Base-by-base conservation (phyloP, 345 rosid genomes). In the Cochlearia excelsa region DNA sequence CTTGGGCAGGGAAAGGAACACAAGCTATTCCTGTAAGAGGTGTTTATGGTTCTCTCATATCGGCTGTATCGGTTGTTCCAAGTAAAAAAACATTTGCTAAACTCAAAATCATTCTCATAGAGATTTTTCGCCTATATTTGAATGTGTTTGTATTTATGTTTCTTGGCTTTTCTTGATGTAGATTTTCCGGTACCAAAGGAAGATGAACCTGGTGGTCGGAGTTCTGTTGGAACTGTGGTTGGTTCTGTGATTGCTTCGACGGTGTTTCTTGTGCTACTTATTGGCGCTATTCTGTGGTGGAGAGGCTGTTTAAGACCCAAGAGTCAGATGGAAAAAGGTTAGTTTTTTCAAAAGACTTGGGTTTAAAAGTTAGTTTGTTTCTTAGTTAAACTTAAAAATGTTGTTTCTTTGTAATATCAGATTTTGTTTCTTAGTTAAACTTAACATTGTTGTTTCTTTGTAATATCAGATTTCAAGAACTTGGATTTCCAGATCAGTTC, bases 1-100 rank as follows among this genome's bases (percentile, higher is more conserved):
- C 71, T 26, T 84, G 88, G 86, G 86, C 86, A 34, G 88, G 86
- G 6, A 84, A 67, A 67, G 95, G 95, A 61, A 84, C 90, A 7
- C 56, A 53, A 39, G 59, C n/a, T 23, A 39, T 80, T 9, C 95
- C 86, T 34, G 0, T 0, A 0, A 57, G 59, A 77, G 85, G 84
- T 42, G 75, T 72, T n/a, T 80, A 83, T 53, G 94, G 90, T 47
- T 54, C 87, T 74, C 76, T 86, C 47, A 75, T 86, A 59, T 81
- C 87, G 16, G 95, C 82, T 42, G 68, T 87, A 16, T 66, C 81
- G 1, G 76, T 74, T 9, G 59, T 41, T 31, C 75, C 82, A 46
- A 39, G 88, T 77, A 73, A 16, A 16, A 16, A 16, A 67, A 37
- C 34, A 41, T 28, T 39, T 51, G 9, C 59, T 39, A 59, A 52